Conservation (phyloP, 2,329 filamentous ascomycete species). For the Colletotrichum simmondsii region DNA sequence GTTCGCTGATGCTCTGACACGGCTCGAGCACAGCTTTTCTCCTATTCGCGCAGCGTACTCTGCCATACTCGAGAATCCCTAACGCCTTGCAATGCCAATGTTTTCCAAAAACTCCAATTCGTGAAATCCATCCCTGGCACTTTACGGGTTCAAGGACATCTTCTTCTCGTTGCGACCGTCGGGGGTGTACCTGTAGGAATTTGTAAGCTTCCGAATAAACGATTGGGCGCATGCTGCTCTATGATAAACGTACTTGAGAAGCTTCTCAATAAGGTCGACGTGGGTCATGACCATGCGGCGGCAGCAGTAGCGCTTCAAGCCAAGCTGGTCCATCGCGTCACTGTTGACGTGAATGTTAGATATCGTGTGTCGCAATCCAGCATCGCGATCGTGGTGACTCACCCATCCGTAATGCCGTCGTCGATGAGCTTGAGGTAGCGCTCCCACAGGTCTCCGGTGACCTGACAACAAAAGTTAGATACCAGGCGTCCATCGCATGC, state of each 20-base stretch:
- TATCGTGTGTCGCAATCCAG: not conserved
- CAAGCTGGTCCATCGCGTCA: conserved; percentile 95
- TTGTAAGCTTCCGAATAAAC: conserved; percentile 34
- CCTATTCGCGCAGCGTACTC: not conserved
- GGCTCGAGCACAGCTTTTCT: not conserved
- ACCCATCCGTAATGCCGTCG: conserved; percentile 80
- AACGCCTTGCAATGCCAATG: conserved; percentile 39
- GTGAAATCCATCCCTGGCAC: conserved; percentile 34
- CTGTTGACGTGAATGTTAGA: conserved; percentile 57
- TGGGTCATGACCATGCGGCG: conserved; percentile 99
- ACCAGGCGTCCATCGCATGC: conserved; percentile 10
- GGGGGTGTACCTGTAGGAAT: conserved; percentile 63
- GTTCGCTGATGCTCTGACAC: not conserved
- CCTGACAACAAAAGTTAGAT: conserved; percentile 65
- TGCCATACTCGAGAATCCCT: not conserved
- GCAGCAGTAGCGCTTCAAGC: conserved; percentile 96
- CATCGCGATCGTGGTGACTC: conserved; percentile 45
- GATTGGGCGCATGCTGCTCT: not conserved
- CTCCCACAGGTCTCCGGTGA: conserved; percentile 97
- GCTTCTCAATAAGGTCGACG: conserved; percentile 98
- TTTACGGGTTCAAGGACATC: conserved; percentile 50
- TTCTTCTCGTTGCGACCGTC: conserved; percentile 74
- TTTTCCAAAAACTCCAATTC: conserved; percentile 11
- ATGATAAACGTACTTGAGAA: conserved; percentile 77
- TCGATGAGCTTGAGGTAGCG: conserved; percentile 91